Percentiles rank a stretch among this genome's conserved stretches.
Conservation (phyloP, 192 early-diverging fungal species). For the Rhizophagus clarus region DNA sequence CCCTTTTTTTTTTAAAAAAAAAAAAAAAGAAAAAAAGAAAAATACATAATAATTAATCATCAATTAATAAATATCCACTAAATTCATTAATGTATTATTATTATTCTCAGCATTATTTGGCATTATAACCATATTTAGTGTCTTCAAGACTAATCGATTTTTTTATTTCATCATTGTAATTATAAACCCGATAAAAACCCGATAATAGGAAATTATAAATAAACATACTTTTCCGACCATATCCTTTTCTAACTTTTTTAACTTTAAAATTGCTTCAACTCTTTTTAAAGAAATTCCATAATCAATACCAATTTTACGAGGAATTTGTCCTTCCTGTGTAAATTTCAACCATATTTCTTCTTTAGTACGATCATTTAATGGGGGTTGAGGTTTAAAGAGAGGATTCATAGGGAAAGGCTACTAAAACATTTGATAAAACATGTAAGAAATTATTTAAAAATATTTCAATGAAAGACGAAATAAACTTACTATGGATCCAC, state of each 20-base stretch:
- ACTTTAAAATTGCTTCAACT: constrained; percentile 85
- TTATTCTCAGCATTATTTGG: background rate
- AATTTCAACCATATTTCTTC: constrained; percentile 76
- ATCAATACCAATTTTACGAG: constrained; percentile 69
- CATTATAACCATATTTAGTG: constrained; percentile 1
- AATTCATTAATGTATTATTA: background rate
- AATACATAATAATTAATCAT: background rate
- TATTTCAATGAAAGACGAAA: background rate
- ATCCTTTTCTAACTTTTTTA: constrained; percentile 80
- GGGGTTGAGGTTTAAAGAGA: constrained; percentile 75
- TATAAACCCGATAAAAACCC: background rate
- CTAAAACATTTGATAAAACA: background rate
- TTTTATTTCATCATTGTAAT: background rate
- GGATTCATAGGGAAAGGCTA: constrained; percentile 93
- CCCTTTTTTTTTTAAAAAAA: constrained; percentile 43
- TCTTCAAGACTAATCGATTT: constrained; percentile 28
- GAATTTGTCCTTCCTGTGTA: constrained; percentile 61
- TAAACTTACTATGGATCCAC: background rate
- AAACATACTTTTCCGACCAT: constrained; percentile 64
- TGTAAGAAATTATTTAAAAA: background rate
- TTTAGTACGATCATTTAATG: constrained; percentile 67
- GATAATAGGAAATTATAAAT: too few relatives aligned
- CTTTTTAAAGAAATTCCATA: constrained; percentile 80
- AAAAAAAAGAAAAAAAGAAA: background rate
- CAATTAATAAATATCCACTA: constrained; percentile 20